These are phyloP conservation scores for Priceomyces melissophilus DNA, from an alignment of 805 yeast species.

Conservation along the genomic window DNA sequence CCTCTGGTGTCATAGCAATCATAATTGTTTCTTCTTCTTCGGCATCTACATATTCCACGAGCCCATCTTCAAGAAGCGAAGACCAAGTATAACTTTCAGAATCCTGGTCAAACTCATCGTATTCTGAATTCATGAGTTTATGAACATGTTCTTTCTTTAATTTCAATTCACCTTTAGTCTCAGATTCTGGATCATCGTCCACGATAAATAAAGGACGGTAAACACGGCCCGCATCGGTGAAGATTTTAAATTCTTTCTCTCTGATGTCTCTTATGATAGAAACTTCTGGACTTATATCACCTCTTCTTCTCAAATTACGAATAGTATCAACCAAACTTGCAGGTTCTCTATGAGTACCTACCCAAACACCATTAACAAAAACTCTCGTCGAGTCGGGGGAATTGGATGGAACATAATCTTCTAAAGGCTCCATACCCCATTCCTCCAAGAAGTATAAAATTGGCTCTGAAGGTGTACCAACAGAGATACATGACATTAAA, in stretches of 20 bases:
- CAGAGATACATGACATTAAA: constrained; percentile 95
- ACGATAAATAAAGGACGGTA: constrained; percentile 95
- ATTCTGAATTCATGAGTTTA: constrained; percentile 59
- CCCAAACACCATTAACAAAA: constrained; percentile 99
- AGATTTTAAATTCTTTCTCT: constrained; percentile 92
- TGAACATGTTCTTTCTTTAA: constrained; percentile 82
- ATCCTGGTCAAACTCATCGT: constrained; percentile 57
- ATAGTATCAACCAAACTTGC: constrained; percentile 87
- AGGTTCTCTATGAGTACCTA: constrained; percentile 97
- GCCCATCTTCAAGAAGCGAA: constrained; percentile 75
- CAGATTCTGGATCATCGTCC: constrained; percentile 74
- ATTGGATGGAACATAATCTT: constrained; percentile 90
- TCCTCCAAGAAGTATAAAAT: constrained; percentile 90
- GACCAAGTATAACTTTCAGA: constrained; percentile 76
- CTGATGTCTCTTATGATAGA: constrained; percentile 93
- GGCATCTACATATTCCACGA: constrained; percentile 95
- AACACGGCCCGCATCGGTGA: constrained; percentile 98
- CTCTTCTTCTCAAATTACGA: constrained; percentile 87
- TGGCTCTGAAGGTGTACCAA: constrained; percentile 96
- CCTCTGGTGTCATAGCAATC: constrained; percentile 99
- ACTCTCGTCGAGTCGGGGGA: constrained; percentile 90
- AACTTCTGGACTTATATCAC: constrained; percentile 94
- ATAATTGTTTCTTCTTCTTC: constrained; percentile 98
- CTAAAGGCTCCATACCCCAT: constrained; percentile 99
- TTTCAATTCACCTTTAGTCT: constrained; percentile 70